phyloP scores from a whole-genome alignment of 352 stramenopile species.

The Pythium pyrilobum region DNA sequence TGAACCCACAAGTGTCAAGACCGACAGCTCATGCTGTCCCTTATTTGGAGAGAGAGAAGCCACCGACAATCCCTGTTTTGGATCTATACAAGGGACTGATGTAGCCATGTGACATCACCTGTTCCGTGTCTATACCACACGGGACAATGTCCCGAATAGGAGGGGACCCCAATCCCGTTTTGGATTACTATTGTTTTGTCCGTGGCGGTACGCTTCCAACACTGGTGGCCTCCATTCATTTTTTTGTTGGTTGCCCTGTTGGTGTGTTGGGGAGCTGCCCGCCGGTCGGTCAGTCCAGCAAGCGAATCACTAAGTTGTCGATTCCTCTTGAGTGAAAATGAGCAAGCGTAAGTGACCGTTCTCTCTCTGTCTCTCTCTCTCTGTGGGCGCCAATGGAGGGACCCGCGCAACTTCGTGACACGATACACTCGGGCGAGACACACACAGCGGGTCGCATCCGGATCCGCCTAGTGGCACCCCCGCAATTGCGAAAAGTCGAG shows the following conservation, averaged over 20 bases:
- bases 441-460: too few relatives aligned
- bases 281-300: constrained; percentile 16
- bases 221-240: constrained; percentile 31
- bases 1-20: too few relatives aligned
- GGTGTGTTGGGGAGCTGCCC: background rate
- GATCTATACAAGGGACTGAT: too few relatives aligned
- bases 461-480: too few relatives aligned
- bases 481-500: too few relatives aligned
- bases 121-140: background rate
- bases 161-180: background rate
- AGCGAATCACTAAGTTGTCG: constrained; percentile 38
- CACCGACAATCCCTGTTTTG: too few relatives aligned
- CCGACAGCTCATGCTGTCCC: too few relatives aligned
- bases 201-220: constrained; percentile 2
- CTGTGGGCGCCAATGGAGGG: background rate
- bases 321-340: constrained; percentile 85
- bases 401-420: too few relatives aligned
- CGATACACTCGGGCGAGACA: too few relatives aligned
- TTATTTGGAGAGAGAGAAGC: background rate
- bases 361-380: background rate
- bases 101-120: background rate
- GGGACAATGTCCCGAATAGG: background rate
- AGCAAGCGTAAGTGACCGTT: constrained; percentile 66
- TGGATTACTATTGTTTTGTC: constrained; percentile 12
- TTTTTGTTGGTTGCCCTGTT: constrained; percentile 17